Conservation (phyloP, 2,329 filamentous ascomycete genomes). For the Myriosclerotinia curreyana region DNA sequence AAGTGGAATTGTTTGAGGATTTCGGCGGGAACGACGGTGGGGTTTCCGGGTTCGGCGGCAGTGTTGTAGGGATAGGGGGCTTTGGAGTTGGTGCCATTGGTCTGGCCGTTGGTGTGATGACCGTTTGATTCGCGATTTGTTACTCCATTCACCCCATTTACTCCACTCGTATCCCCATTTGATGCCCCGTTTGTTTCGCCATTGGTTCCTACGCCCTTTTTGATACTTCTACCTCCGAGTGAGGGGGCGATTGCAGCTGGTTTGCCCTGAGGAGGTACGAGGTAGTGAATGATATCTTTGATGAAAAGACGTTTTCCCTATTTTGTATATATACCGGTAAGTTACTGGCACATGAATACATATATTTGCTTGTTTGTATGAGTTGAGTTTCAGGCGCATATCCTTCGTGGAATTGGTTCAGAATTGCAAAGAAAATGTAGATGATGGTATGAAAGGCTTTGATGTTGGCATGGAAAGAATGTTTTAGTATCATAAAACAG, state of each 20-base stretch:
- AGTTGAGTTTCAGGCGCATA: background rate
- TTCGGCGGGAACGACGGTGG: conserved; percentile 75
- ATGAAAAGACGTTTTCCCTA: conserved; percentile 80
- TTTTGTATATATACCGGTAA: too few species aligned
- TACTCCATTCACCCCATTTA: conserved; percentile 31
- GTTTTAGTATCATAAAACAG: background rate
- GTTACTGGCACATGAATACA: conserved; percentile 10
- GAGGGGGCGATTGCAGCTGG: conserved; percentile 73
- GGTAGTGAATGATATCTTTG: conserved; percentile 95
- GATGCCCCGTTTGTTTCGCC: conserved; percentile 29
- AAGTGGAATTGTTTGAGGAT: conserved; percentile 82
- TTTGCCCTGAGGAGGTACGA: conserved; percentile 71
- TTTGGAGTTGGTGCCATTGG: conserved; percentile 24
- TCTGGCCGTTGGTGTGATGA: conserved; percentile 27
- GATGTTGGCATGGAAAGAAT: background rate
- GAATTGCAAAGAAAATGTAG: background rate
- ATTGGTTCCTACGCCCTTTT: conserved; percentile 39
- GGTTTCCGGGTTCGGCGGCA: conserved; percentile 65
- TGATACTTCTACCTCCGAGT: conserved; percentile 45
- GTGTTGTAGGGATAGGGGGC: conserved; percentile 56
- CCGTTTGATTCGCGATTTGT: conserved; percentile 29
- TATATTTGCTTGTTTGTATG: background rate
- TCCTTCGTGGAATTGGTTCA: background rate
- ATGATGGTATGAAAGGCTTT: background rate
- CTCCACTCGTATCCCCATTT: conserved; percentile 32